Evolutionary conservation across 2,329 filamentous ascomycete species (phyloP), one percentile per base, ranked within the genome.

Genomic region (Mariannaea elegans): DNA sequence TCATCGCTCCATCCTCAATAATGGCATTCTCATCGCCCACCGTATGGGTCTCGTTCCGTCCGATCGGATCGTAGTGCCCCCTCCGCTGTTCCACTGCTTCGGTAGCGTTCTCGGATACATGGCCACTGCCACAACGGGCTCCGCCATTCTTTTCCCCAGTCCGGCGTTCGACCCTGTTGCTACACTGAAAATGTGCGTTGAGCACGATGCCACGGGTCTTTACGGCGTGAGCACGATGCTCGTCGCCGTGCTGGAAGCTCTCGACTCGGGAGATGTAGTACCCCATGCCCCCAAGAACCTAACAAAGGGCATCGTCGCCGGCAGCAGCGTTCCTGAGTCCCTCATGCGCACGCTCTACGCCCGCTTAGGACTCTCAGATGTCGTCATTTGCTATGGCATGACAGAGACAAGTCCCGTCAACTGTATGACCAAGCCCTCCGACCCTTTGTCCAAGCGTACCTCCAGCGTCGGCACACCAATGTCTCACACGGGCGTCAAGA

Each of bases 181-280:
- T 1, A 85, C 90, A 0, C 81, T 97, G 32, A 76, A 72, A 49
- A 85, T 84, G 81, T 81, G 78, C 9, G 76, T 78, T 16, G 82
- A 83, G 58, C 80, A 84, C 63, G 75, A 77, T 10, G 87, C 85
- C 21, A 88, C 86, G 1, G 87, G 84, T 0, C 84, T 97, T 0
- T 95, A 97, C 75, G 94, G 94, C 56, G 94, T 98, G 0, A 87
- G 92, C 4, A 98, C 94, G 52, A 99, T 98, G 95, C 94, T 97
- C 69, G 85, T 86, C n/a, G 89, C 94, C 23, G 88, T 96, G 70
- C 84, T 98, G 4, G 92, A 96, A 66, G 84, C 94, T 1, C 83
- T 97, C 7, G 82, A 87, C 63, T 65, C 61, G 14, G 76, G 73
- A 8, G 71, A 66, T 7, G 74, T 76, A 29, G 52, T 59, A 6